Percentiles rank a stretch among this genome's conserved stretches.
phyloP scores from a whole-genome alignment of 495 filamentous ascomycete genomes.

The Tuber microsphaerosporum region DNA sequence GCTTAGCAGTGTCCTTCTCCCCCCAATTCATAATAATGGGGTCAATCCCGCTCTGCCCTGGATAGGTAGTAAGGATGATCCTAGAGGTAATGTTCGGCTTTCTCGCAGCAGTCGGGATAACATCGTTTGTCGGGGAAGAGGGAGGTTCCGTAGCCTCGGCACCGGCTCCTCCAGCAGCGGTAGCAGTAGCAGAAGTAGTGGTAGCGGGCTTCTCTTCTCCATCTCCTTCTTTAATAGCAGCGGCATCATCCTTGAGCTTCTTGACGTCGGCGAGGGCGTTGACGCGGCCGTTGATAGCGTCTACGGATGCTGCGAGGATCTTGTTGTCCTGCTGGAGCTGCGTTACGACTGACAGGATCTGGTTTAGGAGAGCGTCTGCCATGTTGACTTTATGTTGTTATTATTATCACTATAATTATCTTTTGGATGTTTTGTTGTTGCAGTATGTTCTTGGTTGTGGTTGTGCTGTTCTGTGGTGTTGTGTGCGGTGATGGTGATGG shows the following conservation, averaged over 20 bases:
- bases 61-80: conserved; percentile 75
- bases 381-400: conserved; percentile 9
- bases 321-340: conserved; percentile 53
- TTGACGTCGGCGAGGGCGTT: conserved; percentile 55
- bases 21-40: conserved; percentile 88
- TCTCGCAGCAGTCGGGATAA: conserved; percentile 15
- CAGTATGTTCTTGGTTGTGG: background rate
- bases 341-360: conserved; percentile 51
- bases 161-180: conserved; percentile 13
- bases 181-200: conserved; percentile 16
- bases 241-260: conserved; percentile 46
- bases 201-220: background rate
- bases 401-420: background rate
- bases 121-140: conserved; percentile 23
- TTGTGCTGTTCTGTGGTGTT: background rate
- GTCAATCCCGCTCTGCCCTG: conserved; percentile 86
- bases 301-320: conserved; percentile 56
- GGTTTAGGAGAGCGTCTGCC: conserved; percentile 44
- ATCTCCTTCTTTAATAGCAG: conserved; percentile 30
- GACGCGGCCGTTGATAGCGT: conserved; percentile 59
- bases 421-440: background rate
- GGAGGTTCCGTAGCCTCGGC: conserved; percentile 25
- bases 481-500: too few relatives aligned
- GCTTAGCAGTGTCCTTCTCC: conserved; percentile 58
- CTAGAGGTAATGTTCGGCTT: conserved; percentile 48